Conservation (phyloP, 2,329 filamentous ascomycete genomes). For the Fusarium pininemorale region DNA sequence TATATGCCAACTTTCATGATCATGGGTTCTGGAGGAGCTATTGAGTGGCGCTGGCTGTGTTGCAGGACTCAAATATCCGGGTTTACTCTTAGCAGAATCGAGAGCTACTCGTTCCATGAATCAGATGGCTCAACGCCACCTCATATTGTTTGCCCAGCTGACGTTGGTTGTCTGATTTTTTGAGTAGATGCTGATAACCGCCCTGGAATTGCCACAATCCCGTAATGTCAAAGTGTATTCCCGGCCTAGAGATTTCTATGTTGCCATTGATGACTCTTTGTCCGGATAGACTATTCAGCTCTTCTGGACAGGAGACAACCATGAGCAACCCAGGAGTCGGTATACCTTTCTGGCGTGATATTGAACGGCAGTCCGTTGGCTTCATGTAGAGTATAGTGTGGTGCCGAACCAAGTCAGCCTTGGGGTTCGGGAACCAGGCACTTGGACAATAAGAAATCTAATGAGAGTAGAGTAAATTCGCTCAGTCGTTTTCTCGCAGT, state of each 20-base stretch:
- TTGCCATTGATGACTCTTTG: neutral
- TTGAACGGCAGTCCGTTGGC: neutral
- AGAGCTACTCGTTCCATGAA: neutral
- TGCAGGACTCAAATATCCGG: too few species aligned
- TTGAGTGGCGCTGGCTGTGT: neutral
- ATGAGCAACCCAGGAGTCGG: too few species aligned
- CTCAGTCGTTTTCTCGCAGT: slow-evolving; percentile 56
- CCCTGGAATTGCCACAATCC: too few species aligned
- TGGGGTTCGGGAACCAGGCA: neutral
- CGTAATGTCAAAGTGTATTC: too few species aligned
- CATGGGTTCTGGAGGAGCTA: neutral
- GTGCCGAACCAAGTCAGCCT: neutral
- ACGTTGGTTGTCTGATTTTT: neutral
- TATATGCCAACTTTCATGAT: neutral
- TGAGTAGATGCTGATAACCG: neutral
- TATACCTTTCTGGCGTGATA: neutral
- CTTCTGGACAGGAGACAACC: neutral
- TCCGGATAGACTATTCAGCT: too few species aligned
- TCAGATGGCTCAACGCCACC: neutral
- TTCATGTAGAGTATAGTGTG: neutral
- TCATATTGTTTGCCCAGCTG: neutral
- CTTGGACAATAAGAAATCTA: neutral
- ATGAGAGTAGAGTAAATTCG: neutral
- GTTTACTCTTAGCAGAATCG: neutral
- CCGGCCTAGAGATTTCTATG: neutral